Base-by-base conservation (phyloP, 2,329 filamentous ascomycete species). In the Moelleriella libera region DNA sequence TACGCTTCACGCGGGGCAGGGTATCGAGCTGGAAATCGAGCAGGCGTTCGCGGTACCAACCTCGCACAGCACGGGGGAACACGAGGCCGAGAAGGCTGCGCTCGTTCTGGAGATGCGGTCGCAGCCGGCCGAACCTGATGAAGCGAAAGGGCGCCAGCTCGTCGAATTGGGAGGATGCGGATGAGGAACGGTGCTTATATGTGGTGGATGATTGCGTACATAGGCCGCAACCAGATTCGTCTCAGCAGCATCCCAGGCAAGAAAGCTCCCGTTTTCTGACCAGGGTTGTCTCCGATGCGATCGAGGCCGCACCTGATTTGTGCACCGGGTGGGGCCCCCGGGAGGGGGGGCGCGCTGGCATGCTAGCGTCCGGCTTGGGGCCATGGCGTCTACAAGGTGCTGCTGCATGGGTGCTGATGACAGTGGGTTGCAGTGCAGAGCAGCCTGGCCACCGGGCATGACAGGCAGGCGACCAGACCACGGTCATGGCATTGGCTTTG, bases 1-100 rank as follows among this genome's bases (percentile, higher is more conserved):
- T 72, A 60, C 82, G 78, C 58, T 83, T 85, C 56, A 86, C 74
- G 45, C 72, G 68, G 10, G 87, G 85, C 29, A 94, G 64, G 5
- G 78, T 85, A 56, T 88, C 79, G 73, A 87, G 77, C 52, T 80
- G 85, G 62, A 95, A 80, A 54, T 74, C 70, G 55, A 82, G 74
- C 47, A 92, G 70, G 51, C 75, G 77, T 50, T 80, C 76, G 60
- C 78, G 80, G 56, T 81, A 81, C 54, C 73, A 76, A 52, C 76
- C 72, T 60, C 76, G 76, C 47, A 76, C 58, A 51, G 75, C 68
- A 54, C 72, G 69, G n/a, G 83, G 82, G 57, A 88, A 80, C 51
- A 89, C 70, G 61, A 79, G 81, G 55, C 82, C 75, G 45, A 88
- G 61, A 52, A 84, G 63, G 52, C 66, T 73, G 47, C 67, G 65